A percentile compares a stretch with the other conserved stretches of the same genome.
phyloP scores from a whole-genome alignment of 73 alveolate species.

The Durusdinium trenchii region DNA sequence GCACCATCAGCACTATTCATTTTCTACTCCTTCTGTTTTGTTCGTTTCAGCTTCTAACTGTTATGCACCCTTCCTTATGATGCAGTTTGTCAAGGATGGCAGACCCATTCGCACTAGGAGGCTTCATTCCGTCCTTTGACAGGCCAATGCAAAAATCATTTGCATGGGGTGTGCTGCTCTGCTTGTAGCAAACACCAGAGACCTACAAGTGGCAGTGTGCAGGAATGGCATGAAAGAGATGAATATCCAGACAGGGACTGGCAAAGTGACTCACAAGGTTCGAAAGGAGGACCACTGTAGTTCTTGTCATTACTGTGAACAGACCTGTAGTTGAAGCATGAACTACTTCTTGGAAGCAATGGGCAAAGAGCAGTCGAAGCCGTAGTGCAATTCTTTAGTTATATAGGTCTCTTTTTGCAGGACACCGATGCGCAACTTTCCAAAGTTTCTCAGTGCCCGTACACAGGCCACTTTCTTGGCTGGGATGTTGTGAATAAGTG shows the following conservation, averaged over 20 bases:
- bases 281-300: conserved; percentile 48
- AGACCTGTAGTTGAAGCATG: background rate
- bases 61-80: too few species aligned
- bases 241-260: conserved; percentile 65
- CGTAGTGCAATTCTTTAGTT: background rate
- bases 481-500: background rate
- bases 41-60: too few species aligned
- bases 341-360: background rate
- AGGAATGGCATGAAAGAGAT: conserved; percentile 84
- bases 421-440: conserved; percentile 71
- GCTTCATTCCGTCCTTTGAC: conserved; percentile 76
- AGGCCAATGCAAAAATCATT: background rate
- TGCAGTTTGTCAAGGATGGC: conserved; percentile 36
- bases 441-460: conserved; percentile 82
- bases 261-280: conserved; percentile 65
- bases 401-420: background rate
- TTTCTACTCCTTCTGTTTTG: too few species aligned
- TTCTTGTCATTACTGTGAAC: background rate
- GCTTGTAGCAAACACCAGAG: background rate
- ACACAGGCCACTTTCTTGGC: conserved; percentile 18
- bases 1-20: too few species aligned
- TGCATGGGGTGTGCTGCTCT: background rate
- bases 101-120: conserved; percentile 73
- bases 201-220: background rate
- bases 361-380: background rate